phyloP scores from a whole-genome alignment of 2,329 filamentous ascomycete species.

The Beauveria caledonica region DNA sequence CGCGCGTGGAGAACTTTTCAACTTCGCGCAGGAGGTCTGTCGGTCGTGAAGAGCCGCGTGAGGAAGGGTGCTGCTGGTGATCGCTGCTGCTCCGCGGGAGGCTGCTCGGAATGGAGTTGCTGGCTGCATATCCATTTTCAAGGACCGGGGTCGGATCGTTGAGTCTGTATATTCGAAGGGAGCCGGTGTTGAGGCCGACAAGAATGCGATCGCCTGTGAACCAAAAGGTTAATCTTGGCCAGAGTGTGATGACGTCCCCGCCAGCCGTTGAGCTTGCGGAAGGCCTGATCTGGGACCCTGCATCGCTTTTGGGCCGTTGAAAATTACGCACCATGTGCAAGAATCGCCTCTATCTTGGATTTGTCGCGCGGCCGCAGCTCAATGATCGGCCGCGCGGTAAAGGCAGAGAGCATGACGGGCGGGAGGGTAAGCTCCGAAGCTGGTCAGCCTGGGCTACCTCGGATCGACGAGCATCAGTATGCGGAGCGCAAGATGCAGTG shows the following conservation, averaged over 20 bases:
- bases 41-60: slow-evolving; percentile 37
- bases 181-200: slow-evolving; percentile 84
- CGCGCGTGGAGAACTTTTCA: slow-evolving; percentile 84
- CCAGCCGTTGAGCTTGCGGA: neutral
- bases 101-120: slow-evolving; percentile 18
- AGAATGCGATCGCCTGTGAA: slow-evolving; percentile 72
- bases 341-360: slow-evolving; percentile 91
- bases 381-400: slow-evolving; percentile 91
- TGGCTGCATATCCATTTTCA: slow-evolving; percentile 22
- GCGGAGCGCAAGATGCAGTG: neutral
- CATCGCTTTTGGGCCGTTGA: neutral
- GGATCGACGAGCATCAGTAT: slow-evolving; percentile 23
- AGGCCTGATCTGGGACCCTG: neutral
- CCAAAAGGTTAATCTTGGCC: slow-evolving; percentile 3
- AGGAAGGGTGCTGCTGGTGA: slow-evolving; percentile 18
- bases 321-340: slow-evolving; percentile 64
- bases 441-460: slow-evolving; percentile 20
- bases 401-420: slow-evolving; percentile 83
- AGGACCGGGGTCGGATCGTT: slow-evolving; percentile 51
- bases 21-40: slow-evolving; percentile 85
- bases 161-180: slow-evolving; percentile 81
- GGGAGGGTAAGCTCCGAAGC: slow-evolving; percentile 31
- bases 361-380: slow-evolving; percentile 95
- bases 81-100: slow-evolving; percentile 20
- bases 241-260: neutral